Evolutionary conservation across 1,284 basidiomycete genomes (phyloP), one percentile per base, ranked within the genome.

Genomic region (Gomphus sp.): DNA sequence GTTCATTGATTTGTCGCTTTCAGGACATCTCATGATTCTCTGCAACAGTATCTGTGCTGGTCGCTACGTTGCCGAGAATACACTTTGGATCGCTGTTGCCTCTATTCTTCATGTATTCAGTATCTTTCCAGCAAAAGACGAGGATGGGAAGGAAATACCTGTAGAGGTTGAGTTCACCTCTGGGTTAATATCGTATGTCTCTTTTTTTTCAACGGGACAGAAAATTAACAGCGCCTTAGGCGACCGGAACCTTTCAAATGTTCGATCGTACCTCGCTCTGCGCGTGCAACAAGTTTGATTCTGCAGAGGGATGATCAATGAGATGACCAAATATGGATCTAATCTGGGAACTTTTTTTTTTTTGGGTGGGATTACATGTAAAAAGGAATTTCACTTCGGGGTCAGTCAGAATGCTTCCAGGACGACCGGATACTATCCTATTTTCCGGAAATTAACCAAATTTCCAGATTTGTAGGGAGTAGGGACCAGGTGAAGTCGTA

Each of bases 11-110:
- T 22, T 37, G 10, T n/a, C 25, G 33, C n/a, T 18, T 9, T 33
- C 3, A 14, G 4, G 47, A 33, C 18, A 4, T 28, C 2, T 49
- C 18, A 28, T 50, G 31, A 50, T 10, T 50, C 10, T 34, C 28
- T 16, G 48, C 14, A 12, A 16, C 28, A 64, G 71, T 36, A 62
- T 70, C 2, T 73, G 70, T 54, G 66, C 71, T 0, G 68, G 68
- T 9, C 64, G 58, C 18, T 36, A 70, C 41, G 48, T 71, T 18
- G 70, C 71, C 14, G 69, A 72, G 18, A 65, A 66, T 5, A 67
- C 69, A 0, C 2, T 72, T 14, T 73, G 67, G 65, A 66, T 71
- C 2, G 69, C 66, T 10, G 66, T 72, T 0, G 70, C 60, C 31
- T 64, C 66, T 37, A 64, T 72, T n/a, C 57, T 73, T 18, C 63